Percentiles rank a stretch among this genome's conserved stretches.
Evolutionary conservation across 148 eudicot species (phyloP).

Genomic region (Simmondsia chinensis): DNA sequence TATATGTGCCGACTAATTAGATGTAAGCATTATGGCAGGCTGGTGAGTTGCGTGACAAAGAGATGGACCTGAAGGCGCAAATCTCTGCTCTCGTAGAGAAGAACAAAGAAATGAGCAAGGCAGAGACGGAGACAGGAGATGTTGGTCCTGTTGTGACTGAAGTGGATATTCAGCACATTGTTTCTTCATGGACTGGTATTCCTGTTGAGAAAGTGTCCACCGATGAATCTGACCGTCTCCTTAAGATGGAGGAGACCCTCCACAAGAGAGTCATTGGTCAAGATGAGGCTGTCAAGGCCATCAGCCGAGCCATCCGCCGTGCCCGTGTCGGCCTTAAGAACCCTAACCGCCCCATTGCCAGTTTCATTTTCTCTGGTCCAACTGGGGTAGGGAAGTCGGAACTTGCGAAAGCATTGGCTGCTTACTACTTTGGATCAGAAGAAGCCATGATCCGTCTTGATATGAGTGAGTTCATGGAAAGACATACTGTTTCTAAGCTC

Average conservation of each 20-base stretch:
- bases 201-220: conserved; percentile 82
- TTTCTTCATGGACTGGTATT: conserved; percentile 88
- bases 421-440: conserved; percentile 89
- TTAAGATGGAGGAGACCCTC: conserved; percentile 86
- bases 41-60: conserved; percentile 70
- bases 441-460: conserved; percentile 89
- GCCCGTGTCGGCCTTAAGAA: conserved; percentile 92
- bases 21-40: conserved; percentile 32
- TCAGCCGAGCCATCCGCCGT: conserved; percentile 78
- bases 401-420: conserved; percentile 70
- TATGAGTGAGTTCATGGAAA: conserved; percentile 94
- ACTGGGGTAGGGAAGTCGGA: conserved; percentile 91
- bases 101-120: conserved; percentile 70
- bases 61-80: conserved; percentile 74
- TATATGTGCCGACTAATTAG: not conserved
- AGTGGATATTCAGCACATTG: conserved; percentile 78
- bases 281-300: conserved; percentile 93
- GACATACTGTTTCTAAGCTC: conserved; percentile 82
- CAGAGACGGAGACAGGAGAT: conserved; percentile 68
- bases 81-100: conserved; percentile 61
- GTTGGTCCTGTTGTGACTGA: conserved; percentile 77
- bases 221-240: conserved; percentile 86
- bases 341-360: conserved; percentile 90
- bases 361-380: conserved; percentile 89
- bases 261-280: conserved; percentile 77